phyloP scores from a whole-genome alignment of 805 yeast genomes.

The Cyberlindnera nakhonratchasimensis region DNA sequence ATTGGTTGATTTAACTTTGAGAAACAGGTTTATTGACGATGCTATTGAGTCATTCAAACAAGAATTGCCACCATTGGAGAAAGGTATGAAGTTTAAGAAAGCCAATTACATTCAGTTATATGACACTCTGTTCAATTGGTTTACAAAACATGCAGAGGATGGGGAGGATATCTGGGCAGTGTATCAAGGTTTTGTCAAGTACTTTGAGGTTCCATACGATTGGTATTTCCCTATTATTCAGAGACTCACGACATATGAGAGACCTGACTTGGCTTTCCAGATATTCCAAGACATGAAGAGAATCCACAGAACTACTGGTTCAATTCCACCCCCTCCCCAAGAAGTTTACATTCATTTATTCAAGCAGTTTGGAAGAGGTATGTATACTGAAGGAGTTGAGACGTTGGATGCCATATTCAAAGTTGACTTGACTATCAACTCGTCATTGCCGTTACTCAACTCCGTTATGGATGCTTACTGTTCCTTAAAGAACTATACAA shows the following conservation, averaged over 20 bases:
- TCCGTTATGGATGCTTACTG: constrained; percentile 62
- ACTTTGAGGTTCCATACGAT: constrained; percentile 55
- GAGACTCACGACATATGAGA: constrained; percentile 47
- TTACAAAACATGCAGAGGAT: constrained; percentile 35
- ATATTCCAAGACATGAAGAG: constrained; percentile 60
- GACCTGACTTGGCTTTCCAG: constrained; percentile 59
- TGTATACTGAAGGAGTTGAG: constrained; percentile 62
- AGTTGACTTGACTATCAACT: constrained; percentile 54
- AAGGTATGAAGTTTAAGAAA: constrained; percentile 16
- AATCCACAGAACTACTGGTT: constrained; percentile 50
- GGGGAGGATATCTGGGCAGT: constrained; percentile 51
- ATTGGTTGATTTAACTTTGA: constrained; percentile 35
- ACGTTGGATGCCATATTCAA: constrained; percentile 62
- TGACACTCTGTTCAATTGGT: constrained; percentile 42
- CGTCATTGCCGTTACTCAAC: constrained; percentile 58
- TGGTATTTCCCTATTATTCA: constrained; percentile 56
- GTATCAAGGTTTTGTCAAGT: constrained; percentile 52
- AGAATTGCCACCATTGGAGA: constrained; percentile 35
- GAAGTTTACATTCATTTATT: constrained; percentile 61
- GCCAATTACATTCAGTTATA: constrained; percentile 35
- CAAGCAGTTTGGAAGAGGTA: constrained; percentile 53
- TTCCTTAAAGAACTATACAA: constrained; percentile 50
- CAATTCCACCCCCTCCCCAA: constrained; percentile 43
- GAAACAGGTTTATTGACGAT: constrained; percentile 36
- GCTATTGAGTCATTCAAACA: constrained; percentile 39